A percentile compares a stretch with the other conserved stretches of the same genome.
These are phyloP conservation scores for Phyllosticta capitalensis DNA, from an alignment of 2,329 filamentous ascomycete genomes.

Conservation along the genomic window DNA sequence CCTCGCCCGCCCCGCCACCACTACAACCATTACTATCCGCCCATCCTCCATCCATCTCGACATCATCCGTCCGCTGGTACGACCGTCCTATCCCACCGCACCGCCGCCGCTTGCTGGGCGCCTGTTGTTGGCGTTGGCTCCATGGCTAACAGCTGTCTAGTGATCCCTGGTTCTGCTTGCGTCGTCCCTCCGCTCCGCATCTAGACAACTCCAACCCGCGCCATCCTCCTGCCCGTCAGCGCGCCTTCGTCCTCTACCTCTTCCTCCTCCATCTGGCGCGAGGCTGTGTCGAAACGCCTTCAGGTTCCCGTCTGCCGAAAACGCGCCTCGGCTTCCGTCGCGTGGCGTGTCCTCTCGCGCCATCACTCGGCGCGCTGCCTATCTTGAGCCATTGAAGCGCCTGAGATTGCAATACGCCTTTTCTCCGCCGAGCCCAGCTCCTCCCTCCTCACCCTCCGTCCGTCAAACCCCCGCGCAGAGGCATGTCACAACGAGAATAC, in stretches of 20 bases:
- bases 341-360: constrained; percentile 8
- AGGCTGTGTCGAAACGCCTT: neutral
- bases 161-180: constrained; percentile 6
- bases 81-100: neutral
- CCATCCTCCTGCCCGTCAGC: constrained; percentile 5
- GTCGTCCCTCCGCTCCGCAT: constrained; percentile 9
- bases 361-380: constrained; percentile 5
- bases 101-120: neutral
- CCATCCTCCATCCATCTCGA: neutral
- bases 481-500: constrained; percentile 33
- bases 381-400: neutral
- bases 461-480: constrained; percentile 11
- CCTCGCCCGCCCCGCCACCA: constrained; percentile 1
- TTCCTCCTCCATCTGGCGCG: neutral
- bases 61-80: neutral
- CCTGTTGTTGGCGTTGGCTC: neutral
- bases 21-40: neutral
- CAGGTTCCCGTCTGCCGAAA: neutral
- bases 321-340: neutral
- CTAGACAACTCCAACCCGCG: constrained; percentile 7
- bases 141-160: constrained; percentile 10
- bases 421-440: neutral
- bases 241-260: neutral
- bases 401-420: neutral
- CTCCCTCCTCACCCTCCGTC: neutral